phyloP scores from a whole-genome alignment of 2,329 filamentous ascomycete species.

The Rutstroemia sp. region DNA sequence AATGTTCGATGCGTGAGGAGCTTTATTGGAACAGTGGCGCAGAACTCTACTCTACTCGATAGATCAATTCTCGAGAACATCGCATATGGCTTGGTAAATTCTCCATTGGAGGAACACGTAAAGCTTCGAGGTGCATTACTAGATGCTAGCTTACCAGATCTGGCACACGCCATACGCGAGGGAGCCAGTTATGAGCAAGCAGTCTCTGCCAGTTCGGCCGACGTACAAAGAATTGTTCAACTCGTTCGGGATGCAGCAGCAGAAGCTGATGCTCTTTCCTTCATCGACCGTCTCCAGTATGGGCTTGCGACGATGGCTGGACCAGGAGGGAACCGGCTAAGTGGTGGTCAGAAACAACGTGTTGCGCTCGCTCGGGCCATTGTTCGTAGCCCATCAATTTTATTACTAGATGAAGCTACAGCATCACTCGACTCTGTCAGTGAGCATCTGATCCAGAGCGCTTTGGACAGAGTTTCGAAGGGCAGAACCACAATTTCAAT shows the following conservation, averaged over 20 bases:
- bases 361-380: conserved; percentile 54
- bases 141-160: conserved; percentile 1
- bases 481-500: conserved; percentile 90
- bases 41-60: neutral
- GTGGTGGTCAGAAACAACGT: conserved; percentile 5
- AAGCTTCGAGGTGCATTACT: neutral
- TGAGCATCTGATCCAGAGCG: conserved; percentile 82
- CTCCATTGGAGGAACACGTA: neutral
- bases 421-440: conserved; percentile 73
- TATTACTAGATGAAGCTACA: conserved; percentile 56
- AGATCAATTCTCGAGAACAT: conserved; percentile 3
- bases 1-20: neutral
- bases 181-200: neutral
- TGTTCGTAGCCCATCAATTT: conserved; percentile 47
- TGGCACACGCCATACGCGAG: neutral
- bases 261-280: neutral
- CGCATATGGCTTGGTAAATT: conserved; percentile 3
- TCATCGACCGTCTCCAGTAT: neutral
- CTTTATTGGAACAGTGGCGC: conserved; percentile 1
- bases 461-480: conserved; percentile 70
- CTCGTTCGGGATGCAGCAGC: neutral
- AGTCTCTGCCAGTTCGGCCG: neutral
- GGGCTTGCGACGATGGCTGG: neutral
- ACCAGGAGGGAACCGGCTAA: neutral
- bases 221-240: neutral